A percentile compares a stretch with the other conserved stretches of the same genome.
phyloP scores from a whole-genome alignment of 2,329 filamentous ascomycete species.

The Arthroderma sp. region DNA sequence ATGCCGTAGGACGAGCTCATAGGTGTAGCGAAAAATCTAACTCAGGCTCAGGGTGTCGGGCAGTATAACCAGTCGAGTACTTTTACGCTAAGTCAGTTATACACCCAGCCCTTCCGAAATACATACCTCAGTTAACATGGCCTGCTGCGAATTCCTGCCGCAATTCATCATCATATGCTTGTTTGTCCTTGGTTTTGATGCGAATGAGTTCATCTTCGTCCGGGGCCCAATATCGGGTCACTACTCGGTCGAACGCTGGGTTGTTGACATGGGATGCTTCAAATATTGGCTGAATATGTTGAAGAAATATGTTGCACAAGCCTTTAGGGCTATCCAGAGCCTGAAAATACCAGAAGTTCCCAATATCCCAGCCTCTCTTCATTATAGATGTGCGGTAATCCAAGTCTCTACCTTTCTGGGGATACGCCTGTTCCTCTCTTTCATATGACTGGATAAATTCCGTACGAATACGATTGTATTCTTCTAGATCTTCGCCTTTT shows the following conservation, averaged over 20 bases:
- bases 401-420: neutral
- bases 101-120: no score
- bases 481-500: constrained; percentile 4
- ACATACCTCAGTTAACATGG: no score
- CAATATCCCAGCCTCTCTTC: constrained; percentile 12
- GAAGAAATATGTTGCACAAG: constrained; percentile 12
- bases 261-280: neutral
- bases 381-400: constrained; percentile 2
- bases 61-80: no score
- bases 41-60: no score
- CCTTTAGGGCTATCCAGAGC: constrained; percentile 14
- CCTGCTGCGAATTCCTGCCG: constrained; percentile 1
- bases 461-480: constrained; percentile 3
- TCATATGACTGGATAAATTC: constrained; percentile 8
- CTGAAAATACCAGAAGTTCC: constrained; percentile 15
- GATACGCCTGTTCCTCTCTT: constrained; percentile 4
- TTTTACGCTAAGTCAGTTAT: no score
- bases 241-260: constrained; percentile 9
- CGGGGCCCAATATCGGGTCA: constrained; percentile 11
- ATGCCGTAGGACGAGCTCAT: no score
- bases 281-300: constrained; percentile 14
- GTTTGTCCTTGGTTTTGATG: constrained; percentile 11
- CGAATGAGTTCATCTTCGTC: constrained; percentile 6
- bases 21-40: no score
- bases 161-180: constrained; percentile 9